Evolutionary conservation across 805 yeast genomes (phyloP).

Genomic region (Saccharomycopsis oosterbeekiorum): DNA sequence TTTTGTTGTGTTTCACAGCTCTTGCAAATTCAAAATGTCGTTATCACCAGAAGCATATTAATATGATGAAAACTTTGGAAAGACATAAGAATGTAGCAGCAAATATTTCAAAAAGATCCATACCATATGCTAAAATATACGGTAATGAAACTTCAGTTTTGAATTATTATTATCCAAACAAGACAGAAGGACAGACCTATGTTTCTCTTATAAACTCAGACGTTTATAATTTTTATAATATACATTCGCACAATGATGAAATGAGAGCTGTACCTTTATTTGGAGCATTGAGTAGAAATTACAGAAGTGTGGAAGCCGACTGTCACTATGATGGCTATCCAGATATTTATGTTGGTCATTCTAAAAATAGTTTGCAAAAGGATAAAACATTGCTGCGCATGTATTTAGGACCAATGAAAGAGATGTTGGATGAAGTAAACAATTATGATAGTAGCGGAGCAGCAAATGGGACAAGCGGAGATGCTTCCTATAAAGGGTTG

Average conservation of each 20-base stretch:
- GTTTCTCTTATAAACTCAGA: conserved; percentile 4
- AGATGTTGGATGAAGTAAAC: conserved; percentile 32
- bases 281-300: conserved; percentile 45
- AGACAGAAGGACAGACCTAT: background rate
- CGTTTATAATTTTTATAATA: conserved; percentile 21
- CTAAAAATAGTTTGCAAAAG: conserved; percentile 35
- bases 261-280: conserved; percentile 48
- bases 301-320: conserved; percentile 54
- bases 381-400: conserved; percentile 37
- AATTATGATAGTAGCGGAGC: conserved; percentile 2
- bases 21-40: background rate
- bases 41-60: background rate
- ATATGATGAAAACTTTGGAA: background rate
- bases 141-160: background rate
- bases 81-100: background rate
- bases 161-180: background rate
- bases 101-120: background rate
- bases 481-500: conserved; percentile 27
- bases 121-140: background rate
- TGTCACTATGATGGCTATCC: conserved; percentile 38
- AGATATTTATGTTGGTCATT: conserved; percentile 54
- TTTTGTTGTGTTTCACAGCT: background rate
- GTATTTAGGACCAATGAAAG: conserved; percentile 44
- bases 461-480: background rate
- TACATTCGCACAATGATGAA: conserved; percentile 67